phyloP scores from a whole-genome alignment of 306 rosid genomes.

The Canavalia gladiata region DNA sequence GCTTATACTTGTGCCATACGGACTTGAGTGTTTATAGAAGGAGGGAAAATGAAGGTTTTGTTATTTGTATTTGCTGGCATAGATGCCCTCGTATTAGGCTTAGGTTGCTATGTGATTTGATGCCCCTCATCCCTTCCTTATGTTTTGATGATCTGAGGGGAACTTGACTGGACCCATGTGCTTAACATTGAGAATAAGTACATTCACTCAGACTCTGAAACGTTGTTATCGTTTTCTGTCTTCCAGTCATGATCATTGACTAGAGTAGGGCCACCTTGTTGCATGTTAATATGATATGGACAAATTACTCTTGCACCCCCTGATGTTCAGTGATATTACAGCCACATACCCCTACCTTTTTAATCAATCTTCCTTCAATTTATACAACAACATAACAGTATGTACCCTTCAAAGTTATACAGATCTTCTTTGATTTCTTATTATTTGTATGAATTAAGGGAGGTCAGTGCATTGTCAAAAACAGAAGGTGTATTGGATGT shows the following conservation, averaged over 20 bases:
- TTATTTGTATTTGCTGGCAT: conserved; percentile 1
- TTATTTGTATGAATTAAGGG: background rate
- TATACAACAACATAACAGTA: background rate
- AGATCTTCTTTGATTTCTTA: background rate
- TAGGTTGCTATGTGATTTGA: conserved; percentile 18
- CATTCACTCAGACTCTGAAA: background rate
- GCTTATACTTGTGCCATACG: background rate
- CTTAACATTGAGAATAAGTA: conserved; percentile 28
- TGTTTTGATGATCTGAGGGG: conserved; percentile 12
- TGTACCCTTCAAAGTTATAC: background rate
- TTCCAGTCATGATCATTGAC: conserved; percentile 22
- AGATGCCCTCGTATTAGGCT: conserved; percentile 19
- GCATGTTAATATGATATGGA: background rate
- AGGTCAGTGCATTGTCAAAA: background rate
- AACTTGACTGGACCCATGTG: background rate
- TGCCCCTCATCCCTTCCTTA: background rate
- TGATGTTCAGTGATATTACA: background rate
- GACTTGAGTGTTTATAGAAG: background rate
- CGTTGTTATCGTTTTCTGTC: conserved; percentile 18
- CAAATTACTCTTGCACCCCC: background rate
- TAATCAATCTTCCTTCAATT: too few relatives aligned
- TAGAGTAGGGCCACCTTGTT: conserved; percentile 4
- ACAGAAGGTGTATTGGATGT: background rate
- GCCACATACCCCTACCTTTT: background rate
- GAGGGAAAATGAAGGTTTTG: background rate